Conservation (phyloP, 176 grass and related monocot species). For the Aegilops tauschii region DNA sequence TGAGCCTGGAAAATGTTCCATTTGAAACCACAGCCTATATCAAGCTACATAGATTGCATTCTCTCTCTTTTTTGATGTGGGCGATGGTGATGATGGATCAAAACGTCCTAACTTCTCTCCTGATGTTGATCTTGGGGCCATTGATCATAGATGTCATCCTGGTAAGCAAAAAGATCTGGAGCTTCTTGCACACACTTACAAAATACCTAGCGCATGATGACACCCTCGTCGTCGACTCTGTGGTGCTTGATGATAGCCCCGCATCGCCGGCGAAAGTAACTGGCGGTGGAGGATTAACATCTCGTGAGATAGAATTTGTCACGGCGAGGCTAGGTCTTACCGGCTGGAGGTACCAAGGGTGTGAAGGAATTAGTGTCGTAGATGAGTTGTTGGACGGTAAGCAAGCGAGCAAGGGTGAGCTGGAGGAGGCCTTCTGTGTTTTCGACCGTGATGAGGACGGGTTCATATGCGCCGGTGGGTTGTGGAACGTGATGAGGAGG, state of each 20-base stretch:
- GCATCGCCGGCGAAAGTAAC: neutral
- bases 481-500: constrained; percentile 42
- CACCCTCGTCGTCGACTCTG: neutral
- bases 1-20: neutral
- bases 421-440: constrained; percentile 40
- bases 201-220: neutral
- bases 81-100: neutral
- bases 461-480: constrained; percentile 30
- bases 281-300: neutral
- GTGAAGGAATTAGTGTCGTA: neutral
- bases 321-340: neutral
- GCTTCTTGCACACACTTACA: neutral
- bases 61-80: neutral
- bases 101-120: neutral
- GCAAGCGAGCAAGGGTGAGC: constrained; percentile 9
- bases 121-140: constrained; percentile 13
- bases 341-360: neutral
- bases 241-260: neutral
- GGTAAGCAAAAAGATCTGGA: neutral
- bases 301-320: neutral
- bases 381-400: constrained; percentile 1
- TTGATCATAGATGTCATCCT: neutral
- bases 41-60: neutral
- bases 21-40: neutral
- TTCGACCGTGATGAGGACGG: constrained; percentile 47